A percentile compares a stretch with the other conserved stretches of the same genome.
Conservation (phyloP, 257 asterid species). For the Solanum piurae region DNA sequence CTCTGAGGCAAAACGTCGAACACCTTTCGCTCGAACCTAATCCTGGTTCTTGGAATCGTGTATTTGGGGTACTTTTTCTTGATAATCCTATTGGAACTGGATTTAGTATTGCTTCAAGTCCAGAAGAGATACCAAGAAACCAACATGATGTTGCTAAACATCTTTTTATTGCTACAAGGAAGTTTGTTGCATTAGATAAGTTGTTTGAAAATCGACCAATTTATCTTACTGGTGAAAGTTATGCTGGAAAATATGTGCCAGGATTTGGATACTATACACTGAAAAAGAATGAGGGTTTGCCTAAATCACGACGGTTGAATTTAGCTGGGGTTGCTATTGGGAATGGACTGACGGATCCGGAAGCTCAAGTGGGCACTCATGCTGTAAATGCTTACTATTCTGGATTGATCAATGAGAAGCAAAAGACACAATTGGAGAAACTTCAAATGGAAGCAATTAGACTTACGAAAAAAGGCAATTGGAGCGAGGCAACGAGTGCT, state of each 20-base stretch:
- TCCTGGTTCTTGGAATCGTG: slow-evolving; percentile 71
- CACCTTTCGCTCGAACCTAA: slow-evolving; percentile 34
- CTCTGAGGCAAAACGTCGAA: slow-evolving; percentile 3
- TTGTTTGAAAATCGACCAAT: slow-evolving; percentile 43
- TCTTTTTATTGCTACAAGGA: slow-evolving; percentile 40
- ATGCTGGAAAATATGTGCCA: slow-evolving; percentile 86
- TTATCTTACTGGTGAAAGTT: slow-evolving; percentile 69
- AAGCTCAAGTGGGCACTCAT: slow-evolving; percentile 55
- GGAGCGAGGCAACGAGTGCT: slow-evolving; percentile 51
- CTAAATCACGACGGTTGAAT: slow-evolving; percentile 25
- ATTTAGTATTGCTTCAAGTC: slow-evolving; percentile 47
- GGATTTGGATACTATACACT: slow-evolving; percentile 53
- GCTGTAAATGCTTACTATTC: slow-evolving; percentile 35
- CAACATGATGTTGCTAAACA: slow-evolving; percentile 62
- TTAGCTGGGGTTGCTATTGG: slow-evolving; percentile 76
- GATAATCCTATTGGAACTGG: slow-evolving; percentile 84
- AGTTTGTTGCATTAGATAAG: slow-evolving; percentile 33
- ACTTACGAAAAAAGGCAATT: slow-evolving; percentile 20
- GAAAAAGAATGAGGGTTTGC: slow-evolving; percentile 32
- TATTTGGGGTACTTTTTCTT: slow-evolving; percentile 60
- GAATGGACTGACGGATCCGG: slow-evolving; percentile 79
- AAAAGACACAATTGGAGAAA: slow-evolving; percentile 33
- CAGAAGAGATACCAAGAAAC: slow-evolving; percentile 61
- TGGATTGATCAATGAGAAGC: slow-evolving; percentile 61
- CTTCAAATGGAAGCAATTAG: slow-evolving; percentile 31